Evolutionary conservation across 2,329 filamentous ascomycete species (phyloP), one percentile per base, ranked within the genome.

Genomic region (Aschersonia sp.): DNA sequence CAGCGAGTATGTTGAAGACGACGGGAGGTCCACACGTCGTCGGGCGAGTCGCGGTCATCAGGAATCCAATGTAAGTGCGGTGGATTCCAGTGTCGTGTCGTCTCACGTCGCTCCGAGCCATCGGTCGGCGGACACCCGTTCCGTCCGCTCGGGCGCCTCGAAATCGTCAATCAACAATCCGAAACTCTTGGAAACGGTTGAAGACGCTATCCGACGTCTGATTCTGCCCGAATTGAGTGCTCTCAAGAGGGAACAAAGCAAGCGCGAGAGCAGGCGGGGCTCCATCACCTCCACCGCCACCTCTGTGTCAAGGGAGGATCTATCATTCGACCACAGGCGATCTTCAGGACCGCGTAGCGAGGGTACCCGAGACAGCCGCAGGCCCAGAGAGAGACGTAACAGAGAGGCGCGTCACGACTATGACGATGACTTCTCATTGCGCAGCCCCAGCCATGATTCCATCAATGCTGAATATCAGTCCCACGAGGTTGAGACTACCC

Each of bases 211-310:
- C 58, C 82, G 87, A 52, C 78, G 88, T 45, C 73, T 95, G 45
- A 94, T 95, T 47, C 68, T 98, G 3, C 92, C 92, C 0, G 90
- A 98, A 63, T 72, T 98, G 43, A 90, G 87, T 56, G 87, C 88
- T 8, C 71, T 98, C 47, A 95, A 95, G 63, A 81, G 89, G 56
- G 88, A 95, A 59, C 85, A 90, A 61, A 89, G 86, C 62, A 83
- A 83, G 53, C 79, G 83, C 52, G 76, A 83, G 53, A 83, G 79
- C 56, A 78, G 77, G 9, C 78, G 77, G 48, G 82, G 81, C 49
- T 89, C 85, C 32, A 59, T 73, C 43, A 73, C 66, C 43, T 79
- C 75, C 1, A 77, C 73, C 32, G 72, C 67, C 30, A 76, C 74
- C 29, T 75, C 74, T 0, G 59, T 64, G 6, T 79, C 76, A 6